These are phyloP conservation scores for Coemansia sp. DNA, from an alignment of 192 early-diverging fungal genomes.

Conservation along the genomic window DNA sequence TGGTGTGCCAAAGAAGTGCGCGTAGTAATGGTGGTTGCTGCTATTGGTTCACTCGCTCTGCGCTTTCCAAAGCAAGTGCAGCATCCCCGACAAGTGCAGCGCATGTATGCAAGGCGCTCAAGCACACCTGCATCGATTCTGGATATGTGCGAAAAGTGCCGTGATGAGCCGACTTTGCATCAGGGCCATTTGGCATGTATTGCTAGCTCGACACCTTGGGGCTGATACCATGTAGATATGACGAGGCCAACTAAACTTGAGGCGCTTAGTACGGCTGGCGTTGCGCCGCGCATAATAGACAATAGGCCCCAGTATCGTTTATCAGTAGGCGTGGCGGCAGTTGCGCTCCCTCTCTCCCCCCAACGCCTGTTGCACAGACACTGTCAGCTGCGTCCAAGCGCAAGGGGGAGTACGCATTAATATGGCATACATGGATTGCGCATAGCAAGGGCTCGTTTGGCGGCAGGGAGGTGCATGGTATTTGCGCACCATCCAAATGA, in stretches of 20 bases:
- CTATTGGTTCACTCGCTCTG: neutral
- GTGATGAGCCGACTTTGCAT: neutral
- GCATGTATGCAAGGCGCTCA: conserved; percentile 6
- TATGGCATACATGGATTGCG: conserved; percentile 5
- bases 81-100: neutral
- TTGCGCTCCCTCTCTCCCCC: neutral
- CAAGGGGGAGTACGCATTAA: neutral
- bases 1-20: neutral
- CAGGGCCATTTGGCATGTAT: neutral
- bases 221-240: neutral
- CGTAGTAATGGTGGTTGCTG: neutral
- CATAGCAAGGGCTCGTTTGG: neutral
- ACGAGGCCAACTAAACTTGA: neutral
- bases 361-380: neutral
- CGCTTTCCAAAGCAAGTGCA: neutral
- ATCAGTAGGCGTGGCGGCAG: conserved; percentile 4
- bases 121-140: conserved; percentile 9
- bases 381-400: neutral
- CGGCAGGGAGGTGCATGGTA: neutral
- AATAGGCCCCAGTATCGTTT: neutral
- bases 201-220: neutral
- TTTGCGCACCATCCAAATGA: neutral
- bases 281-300: neutral
- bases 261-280: neutral
- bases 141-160: conserved; percentile 8